phyloP scores from a whole-genome alignment of 2,329 filamentous ascomycete genomes.

The Penicillium sp. region DNA sequence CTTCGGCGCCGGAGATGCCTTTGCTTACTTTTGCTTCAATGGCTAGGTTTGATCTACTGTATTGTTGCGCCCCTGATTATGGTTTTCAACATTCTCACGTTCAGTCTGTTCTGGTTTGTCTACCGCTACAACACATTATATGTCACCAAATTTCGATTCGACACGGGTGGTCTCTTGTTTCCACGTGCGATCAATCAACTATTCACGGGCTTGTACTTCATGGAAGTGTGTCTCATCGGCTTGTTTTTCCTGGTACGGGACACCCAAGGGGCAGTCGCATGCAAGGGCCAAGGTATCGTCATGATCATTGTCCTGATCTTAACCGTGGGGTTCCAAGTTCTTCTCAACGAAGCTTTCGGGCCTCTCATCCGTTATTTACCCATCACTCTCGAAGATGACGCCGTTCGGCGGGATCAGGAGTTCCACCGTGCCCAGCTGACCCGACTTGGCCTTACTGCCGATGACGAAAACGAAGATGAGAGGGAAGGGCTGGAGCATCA shows the following conservation, averaged over 20 bases:
- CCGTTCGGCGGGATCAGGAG: slow-evolving; percentile 79
- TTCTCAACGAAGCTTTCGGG: slow-evolving; percentile 76
- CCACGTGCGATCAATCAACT: slow-evolving; percentile 91
- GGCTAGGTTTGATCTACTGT: slow-evolving; percentile 66
- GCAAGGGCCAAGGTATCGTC: slow-evolving; percentile 69
- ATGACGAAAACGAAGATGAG: slow-evolving; percentile 51
- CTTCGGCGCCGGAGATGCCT: neutral
- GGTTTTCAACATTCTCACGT: slow-evolving; percentile 88
- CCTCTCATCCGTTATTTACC: slow-evolving; percentile 85
- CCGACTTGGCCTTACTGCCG: slow-evolving; percentile 56
- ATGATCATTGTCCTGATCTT: slow-evolving; percentile 72
- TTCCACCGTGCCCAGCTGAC: slow-evolving; percentile 74
- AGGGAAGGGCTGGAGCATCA: slow-evolving; percentile 40
- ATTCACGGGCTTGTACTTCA: slow-evolving; percentile 89
- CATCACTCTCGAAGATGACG: slow-evolving; percentile 93
- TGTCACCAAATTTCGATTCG: slow-evolving; percentile 79
- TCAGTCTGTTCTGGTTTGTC: slow-evolving; percentile 84
- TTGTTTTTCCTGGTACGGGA: slow-evolving; percentile 75
- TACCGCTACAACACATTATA: slow-evolving; percentile 97
- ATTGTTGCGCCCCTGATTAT: slow-evolving; percentile 86
- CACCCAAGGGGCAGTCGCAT: slow-evolving; percentile 49
- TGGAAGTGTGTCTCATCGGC: slow-evolving; percentile 85
- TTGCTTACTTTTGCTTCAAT: slow-evolving; percentile 5
- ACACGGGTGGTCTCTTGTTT: slow-evolving; percentile 89
- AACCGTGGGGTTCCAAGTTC: slow-evolving; percentile 70